Percentiles rank a stretch among this genome's conserved stretches.
These are phyloP conservation scores for Cryptosporidium andersoni DNA, from an alignment of 169 alveolate species.

Conservation along the genomic window DNA sequence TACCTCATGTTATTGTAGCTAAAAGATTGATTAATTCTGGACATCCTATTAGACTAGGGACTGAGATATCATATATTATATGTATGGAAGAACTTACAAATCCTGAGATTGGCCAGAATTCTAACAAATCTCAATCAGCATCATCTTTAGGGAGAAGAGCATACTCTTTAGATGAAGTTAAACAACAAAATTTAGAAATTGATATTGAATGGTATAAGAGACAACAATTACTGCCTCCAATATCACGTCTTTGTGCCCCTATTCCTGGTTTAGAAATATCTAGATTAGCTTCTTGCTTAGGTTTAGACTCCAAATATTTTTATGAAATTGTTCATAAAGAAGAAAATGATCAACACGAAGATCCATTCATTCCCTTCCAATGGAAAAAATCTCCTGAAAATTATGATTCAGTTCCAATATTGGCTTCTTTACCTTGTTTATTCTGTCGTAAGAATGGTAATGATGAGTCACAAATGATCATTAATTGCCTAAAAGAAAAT, in stretches of 20 bases:
- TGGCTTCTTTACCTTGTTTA: constrained; percentile 24
- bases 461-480: neutral
- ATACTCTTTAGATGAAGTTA: constrained; percentile 86
- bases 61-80: constrained; percentile 91
- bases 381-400: constrained; percentile 60
- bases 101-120: neutral
- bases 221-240: constrained; percentile 92
- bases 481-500: constrained; percentile 29
- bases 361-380: constrained; percentile 24
- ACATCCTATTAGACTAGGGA: constrained; percentile 84
- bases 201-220: constrained; percentile 90
- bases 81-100: constrained; percentile 79
- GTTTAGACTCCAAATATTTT: constrained; percentile 46
- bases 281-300: constrained; percentile 72
- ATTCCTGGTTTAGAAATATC: constrained; percentile 87
- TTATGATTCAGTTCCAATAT: constrained; percentile 41
- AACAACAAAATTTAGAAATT: constrained; percentile 78
- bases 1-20: constrained; percentile 95
- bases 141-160: constrained; percentile 84
- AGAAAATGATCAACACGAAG: constrained; percentile 10
- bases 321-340: constrained; percentile 59
- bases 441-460: constrained; percentile 20
- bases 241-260: constrained; percentile 88
- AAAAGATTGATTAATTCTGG: constrained; percentile 86
- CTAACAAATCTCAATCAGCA: neutral